Conservation (phyloP, 2,329 filamentous ascomycete genomes). For the Massarina eburnea region DNA sequence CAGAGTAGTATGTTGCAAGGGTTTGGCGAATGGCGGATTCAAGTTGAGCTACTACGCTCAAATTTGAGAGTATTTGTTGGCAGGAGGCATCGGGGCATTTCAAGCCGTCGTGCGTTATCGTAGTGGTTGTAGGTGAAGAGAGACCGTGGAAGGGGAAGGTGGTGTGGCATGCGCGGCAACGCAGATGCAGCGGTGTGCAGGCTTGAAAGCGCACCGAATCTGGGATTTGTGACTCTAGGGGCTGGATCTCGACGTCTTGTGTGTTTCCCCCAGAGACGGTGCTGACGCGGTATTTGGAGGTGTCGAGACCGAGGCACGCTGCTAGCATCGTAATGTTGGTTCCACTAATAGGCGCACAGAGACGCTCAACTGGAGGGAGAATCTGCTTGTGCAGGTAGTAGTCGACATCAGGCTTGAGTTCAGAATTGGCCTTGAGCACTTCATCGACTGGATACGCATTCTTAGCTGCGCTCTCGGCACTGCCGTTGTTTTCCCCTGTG, state of each 20-base stretch:
- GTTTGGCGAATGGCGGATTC: slow-evolving; percentile 80
- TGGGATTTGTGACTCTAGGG: slow-evolving; percentile 90
- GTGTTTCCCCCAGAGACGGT: slow-evolving; percentile 55
- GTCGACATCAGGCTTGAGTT: slow-evolving; percentile 85
- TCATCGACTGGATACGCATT: slow-evolving; percentile 87
- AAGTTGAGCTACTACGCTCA: slow-evolving; percentile 82
- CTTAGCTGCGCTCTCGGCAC: slow-evolving; percentile 72
- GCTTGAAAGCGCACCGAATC: slow-evolving; percentile 87
- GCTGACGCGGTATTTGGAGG: slow-evolving; percentile 78
- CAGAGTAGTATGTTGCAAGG: slow-evolving; percentile 86
- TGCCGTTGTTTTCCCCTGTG: slow-evolving; percentile 67
- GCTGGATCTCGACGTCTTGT: slow-evolving; percentile 64
- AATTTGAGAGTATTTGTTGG: slow-evolving; percentile 62
- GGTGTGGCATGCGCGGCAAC: slow-evolving; percentile 78
- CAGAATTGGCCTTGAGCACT: slow-evolving; percentile 74
- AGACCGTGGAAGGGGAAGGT: slow-evolving; percentile 77
- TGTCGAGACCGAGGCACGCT: slow-evolving; percentile 90
- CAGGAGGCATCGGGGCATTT: slow-evolving; percentile 68
- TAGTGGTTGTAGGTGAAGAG: slow-evolving; percentile 26
- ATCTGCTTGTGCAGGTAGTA: slow-evolving; percentile 99
- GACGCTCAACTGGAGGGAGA: slow-evolving; percentile 93
- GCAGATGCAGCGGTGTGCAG: slow-evolving; percentile 73
- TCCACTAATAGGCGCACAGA: slow-evolving; percentile 92
- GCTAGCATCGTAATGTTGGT: slow-evolving; percentile 89
- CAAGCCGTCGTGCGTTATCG: slow-evolving; percentile 66